Conservation (phyloP, 441 rosid species). For the Eugenia klotzschiana region DNA sequence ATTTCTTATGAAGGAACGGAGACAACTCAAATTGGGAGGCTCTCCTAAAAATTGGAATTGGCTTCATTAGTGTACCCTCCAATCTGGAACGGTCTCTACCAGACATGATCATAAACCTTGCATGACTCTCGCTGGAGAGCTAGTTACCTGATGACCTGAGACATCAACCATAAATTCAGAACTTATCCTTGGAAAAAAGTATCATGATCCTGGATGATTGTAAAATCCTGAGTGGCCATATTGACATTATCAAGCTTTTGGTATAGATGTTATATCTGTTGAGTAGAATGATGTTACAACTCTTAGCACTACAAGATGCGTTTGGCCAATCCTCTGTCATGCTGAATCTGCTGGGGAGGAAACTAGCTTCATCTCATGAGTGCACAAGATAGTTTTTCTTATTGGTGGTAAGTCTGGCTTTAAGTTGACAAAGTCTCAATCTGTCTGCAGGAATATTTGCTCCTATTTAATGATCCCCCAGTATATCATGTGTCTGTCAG, state of each 20-base stretch:
- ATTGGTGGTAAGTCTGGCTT: not conserved
- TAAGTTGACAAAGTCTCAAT: not conserved
- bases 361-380: not conserved
- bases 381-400: not conserved
- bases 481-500: conserved; percentile 50
- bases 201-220: not conserved
- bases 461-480: conserved; percentile 55
- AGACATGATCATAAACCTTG: not conserved
- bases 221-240: not conserved
- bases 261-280: not conserved
- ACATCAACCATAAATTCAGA: not conserved
- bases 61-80: not conserved
- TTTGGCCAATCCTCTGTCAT: not conserved
- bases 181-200: not conserved
- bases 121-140: not conserved
- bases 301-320: not conserved
- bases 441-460: conserved; percentile 58
- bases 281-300: not conserved
- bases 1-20: not conserved
- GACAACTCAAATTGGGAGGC: not conserved
- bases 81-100: not conserved
- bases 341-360: not conserved
- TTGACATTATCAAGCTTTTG: not conserved
- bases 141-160: not conserved
- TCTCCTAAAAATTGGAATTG: not conserved